Evolutionary conservation across 1,284 basidiomycete species (phyloP).

Genomic region (Taiwanofungus camphoratus): DNA sequence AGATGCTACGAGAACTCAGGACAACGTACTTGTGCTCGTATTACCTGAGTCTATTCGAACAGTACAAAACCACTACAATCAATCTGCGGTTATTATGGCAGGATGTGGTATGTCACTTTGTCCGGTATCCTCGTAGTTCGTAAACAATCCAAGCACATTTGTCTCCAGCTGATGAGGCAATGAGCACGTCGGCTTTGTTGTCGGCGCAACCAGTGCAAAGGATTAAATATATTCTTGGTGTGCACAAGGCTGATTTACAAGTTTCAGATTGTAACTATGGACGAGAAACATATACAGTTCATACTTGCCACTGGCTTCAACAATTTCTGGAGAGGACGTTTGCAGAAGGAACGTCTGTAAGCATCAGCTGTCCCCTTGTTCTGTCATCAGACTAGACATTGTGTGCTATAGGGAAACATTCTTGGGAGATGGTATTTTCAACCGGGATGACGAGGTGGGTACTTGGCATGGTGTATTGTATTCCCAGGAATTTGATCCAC

Average conservation of each 20-base stretch:
- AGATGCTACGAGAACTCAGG: constrained; percentile 47
- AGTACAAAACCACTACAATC: constrained; percentile 62
- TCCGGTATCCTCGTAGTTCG: neutral
- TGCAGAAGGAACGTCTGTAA: constrained; percentile 60
- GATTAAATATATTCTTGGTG: too few species aligned
- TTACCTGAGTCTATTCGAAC: constrained; percentile 58
- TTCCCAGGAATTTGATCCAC: constrained; percentile 7
- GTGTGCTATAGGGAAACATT: constrained; percentile 52
- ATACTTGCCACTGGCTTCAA: constrained; percentile 62
- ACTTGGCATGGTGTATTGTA: constrained; percentile 3
- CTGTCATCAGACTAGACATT: constrained; percentile 2
- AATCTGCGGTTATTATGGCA: constrained; percentile 62
- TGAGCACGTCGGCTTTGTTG: too few species aligned
- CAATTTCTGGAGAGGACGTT: constrained; percentile 56
- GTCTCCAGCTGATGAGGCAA: too few species aligned
- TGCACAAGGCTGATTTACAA: neutral
- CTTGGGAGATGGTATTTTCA: constrained; percentile 68
- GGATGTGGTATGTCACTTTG: constrained; percentile 37
- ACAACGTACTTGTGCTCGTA: constrained; percentile 56
- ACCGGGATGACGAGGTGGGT: constrained; percentile 60
- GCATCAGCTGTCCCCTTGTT: too few species aligned
- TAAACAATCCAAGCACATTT: too few species aligned
- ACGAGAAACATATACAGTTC: constrained; percentile 61
- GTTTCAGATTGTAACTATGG: constrained; percentile 62
- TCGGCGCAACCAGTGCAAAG: too few species aligned